These are phyloP conservation scores for Trichoderma gracile DNA, from an alignment of 2,329 filamentous ascomycete species.

Conservation along the genomic window DNA sequence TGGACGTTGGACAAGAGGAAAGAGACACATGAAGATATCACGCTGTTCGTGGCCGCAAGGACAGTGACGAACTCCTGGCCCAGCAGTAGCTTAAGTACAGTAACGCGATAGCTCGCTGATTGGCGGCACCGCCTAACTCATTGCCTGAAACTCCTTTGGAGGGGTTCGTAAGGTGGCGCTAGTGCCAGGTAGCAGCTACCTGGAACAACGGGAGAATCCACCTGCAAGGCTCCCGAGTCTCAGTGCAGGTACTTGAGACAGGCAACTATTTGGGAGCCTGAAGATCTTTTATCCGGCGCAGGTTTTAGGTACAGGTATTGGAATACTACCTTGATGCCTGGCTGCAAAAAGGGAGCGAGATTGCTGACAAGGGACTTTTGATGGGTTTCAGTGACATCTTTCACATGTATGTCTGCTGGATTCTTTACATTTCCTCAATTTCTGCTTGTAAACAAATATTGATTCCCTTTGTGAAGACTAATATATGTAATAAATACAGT, in stretches of 20 bases:
- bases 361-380: no score
- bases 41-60: slow-evolving; percentile 1
- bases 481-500: no score
- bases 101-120: slow-evolving; percentile 19
- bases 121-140: not conserved
- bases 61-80: slow-evolving; percentile 22
- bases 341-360: no score
- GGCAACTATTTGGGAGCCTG: not conserved
- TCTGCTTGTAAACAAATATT: no score
- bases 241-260: not conserved
- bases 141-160: not conserved
- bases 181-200: not conserved
- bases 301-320: not conserved
- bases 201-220: slow-evolving; percentile 5
- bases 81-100: not conserved
- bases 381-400: no score
- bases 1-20: not conserved
- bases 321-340: no score
- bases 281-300: not conserved
- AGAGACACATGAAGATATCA: slow-evolving; percentile 9
- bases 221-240: not conserved
- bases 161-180: not conserved
- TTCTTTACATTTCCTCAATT: no score
- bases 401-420: no score
- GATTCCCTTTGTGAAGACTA: no score